Evolutionary conservation across 192 early-diverging fungal species (phyloP).

Genomic region (Coemansia sp.): DNA sequence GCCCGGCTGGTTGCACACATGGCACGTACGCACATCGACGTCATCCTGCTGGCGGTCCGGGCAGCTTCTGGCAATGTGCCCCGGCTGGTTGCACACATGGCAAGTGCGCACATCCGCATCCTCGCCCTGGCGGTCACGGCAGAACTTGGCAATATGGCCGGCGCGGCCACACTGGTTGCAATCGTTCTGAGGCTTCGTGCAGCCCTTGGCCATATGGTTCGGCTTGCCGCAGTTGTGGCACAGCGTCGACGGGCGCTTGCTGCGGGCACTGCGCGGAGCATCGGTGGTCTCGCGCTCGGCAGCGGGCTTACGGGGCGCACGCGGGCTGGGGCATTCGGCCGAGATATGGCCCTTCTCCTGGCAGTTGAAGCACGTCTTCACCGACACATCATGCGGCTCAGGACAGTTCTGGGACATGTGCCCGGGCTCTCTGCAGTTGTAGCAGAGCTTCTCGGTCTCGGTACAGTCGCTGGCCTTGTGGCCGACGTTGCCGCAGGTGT

Average conservation of each 20-base stretch:
- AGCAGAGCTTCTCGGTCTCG: conserved; percentile 34
- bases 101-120: not conserved
- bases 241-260: not conserved
- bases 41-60: conserved; percentile 3
- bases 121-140: conserved; percentile 14
- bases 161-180: conserved; percentile 53
- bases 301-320: not conserved
- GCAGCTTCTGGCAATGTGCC: conserved; percentile 49
- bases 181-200: conserved; percentile 42
- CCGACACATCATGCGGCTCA: conserved; percentile 25
- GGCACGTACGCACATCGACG: conserved; percentile 1
- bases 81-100: conserved; percentile 15
- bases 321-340: conserved; percentile 35
- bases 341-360: conserved; percentile 49
- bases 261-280: conserved; percentile 2
- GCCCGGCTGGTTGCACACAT: conserved; percentile 18
- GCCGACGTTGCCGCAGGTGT: conserved; percentile 44
- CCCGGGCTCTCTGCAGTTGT: conserved; percentile 55
- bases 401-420: conserved; percentile 49
- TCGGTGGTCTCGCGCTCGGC: not conserved
- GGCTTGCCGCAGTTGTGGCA: conserved; percentile 54
- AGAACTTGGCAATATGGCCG: conserved; percentile 51
- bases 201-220: conserved; percentile 48
- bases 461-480: conserved; percentile 25
- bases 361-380: conserved; percentile 57